Percentiles rank a stretch among this genome's conserved stretches.
These are phyloP conservation scores for Lophiotrema nucula DNA, from an alignment of 495 filamentous ascomycete species.

Conservation along the genomic window DNA sequence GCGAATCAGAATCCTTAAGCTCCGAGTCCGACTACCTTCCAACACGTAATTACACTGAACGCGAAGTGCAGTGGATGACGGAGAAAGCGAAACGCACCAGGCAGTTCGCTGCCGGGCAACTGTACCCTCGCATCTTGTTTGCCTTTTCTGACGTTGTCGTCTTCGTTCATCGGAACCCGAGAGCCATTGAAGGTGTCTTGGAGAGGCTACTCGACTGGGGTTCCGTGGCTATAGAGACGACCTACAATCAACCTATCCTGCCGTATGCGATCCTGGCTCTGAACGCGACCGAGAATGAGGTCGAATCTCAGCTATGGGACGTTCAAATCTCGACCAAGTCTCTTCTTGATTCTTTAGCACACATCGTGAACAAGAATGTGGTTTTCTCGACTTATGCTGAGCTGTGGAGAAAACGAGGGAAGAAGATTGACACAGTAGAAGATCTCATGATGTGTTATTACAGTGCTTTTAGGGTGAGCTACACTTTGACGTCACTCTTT, in stretches of 20 bases:
- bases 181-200: constrained; percentile 36
- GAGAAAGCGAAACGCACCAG: constrained; percentile 15
- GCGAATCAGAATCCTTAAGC: constrained; percentile 1
- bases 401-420: constrained; percentile 20
- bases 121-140: constrained; percentile 42
- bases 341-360: constrained; percentile 15
- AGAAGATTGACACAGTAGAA: constrained; percentile 15
- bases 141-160: constrained; percentile 42
- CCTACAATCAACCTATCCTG: constrained; percentile 42
- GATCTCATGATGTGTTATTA: constrained; percentile 27
- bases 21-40: constrained; percentile 6
- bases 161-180: constrained; percentile 37
- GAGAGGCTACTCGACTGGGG: constrained; percentile 37
- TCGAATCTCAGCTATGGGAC: constrained; percentile 18
- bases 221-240: constrained; percentile 35
- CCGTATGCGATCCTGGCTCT: constrained; percentile 41
- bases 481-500: not conserved
- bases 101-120: constrained; percentile 33
- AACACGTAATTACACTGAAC: constrained; percentile 3
- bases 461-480: constrained; percentile 16
- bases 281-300: constrained; percentile 36
- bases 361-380: constrained; percentile 15
- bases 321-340: constrained; percentile 10
- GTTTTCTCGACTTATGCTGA: constrained; percentile 15
- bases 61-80: constrained; percentile 17